A percentile compares a stretch with the other conserved stretches of the same genome.
phyloP scores from a whole-genome alignment of 805 yeast species.

The Candida jianshihensis region DNA sequence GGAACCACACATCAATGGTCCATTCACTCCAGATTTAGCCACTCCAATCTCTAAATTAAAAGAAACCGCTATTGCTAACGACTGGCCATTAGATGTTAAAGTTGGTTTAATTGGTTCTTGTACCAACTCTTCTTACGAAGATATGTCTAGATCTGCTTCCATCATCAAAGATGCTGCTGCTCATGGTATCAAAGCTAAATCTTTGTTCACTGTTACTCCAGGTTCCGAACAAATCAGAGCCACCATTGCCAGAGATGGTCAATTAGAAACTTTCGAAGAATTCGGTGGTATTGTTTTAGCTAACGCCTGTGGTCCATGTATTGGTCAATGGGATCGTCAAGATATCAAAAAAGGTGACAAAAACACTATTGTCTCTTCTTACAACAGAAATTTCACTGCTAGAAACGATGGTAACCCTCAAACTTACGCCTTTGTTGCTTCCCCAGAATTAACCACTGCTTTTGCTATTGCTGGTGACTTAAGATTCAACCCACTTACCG shows the following conservation, averaged over 20 bases:
- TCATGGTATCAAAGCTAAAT: constrained; percentile 87
- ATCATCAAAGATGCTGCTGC: constrained; percentile 84
- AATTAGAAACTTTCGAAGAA: constrained; percentile 78
- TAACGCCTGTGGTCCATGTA: constrained; percentile 99
- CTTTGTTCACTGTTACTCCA: constrained; percentile 91
- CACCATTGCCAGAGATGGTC: constrained; percentile 94
- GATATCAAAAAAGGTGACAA: constrained; percentile 89
- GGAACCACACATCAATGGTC: constrained; percentile 97
- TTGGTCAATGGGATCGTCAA: constrained; percentile 98
- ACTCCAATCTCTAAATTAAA: constrained; percentile 88
- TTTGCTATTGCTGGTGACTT: constrained; percentile 94
- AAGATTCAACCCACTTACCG: constrained; percentile 93
- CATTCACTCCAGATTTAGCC: constrained; percentile 96
- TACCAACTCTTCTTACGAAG: constrained; percentile 98
- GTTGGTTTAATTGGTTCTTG: constrained; percentile 98
- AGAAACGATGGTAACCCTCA: constrained; percentile 98
- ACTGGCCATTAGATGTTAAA: constrained; percentile 88
- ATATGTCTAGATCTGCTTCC: constrained; percentile 94
- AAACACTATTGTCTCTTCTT: constrained; percentile 94
- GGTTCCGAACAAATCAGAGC: constrained; percentile 99
- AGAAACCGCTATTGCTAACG: constrained; percentile 74
- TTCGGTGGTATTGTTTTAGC: constrained; percentile 94
- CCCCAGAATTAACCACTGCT: constrained; percentile 95
- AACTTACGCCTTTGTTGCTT: constrained; percentile 94
- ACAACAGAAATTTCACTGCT: constrained; percentile 96